These are phyloP conservation scores for Ophiostoma himal-ulmi DNA, from an alignment of 2,329 filamentous ascomycete species.

Conservation along the genomic window DNA sequence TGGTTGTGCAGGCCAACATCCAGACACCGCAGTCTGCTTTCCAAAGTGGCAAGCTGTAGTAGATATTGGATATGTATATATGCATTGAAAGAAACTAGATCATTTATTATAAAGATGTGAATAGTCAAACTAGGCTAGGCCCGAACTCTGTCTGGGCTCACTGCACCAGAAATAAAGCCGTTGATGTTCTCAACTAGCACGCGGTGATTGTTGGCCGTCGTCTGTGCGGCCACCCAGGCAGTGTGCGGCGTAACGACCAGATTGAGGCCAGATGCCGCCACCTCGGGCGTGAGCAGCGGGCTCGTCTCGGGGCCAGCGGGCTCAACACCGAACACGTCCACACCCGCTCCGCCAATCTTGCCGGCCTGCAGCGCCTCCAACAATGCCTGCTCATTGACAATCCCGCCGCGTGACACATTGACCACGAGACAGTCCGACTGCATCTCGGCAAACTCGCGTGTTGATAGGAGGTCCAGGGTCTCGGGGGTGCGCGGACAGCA, in stretches of 20 bases:
- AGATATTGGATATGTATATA: neutral
- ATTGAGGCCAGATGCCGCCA: slow-evolving; percentile 18
- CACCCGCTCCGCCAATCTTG: slow-evolving; percentile 32
- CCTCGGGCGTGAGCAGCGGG: slow-evolving; percentile 19
- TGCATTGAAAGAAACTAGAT: neutral
- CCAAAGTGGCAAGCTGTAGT: slow-evolving; percentile 23
- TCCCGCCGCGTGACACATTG: slow-evolving; percentile 34
- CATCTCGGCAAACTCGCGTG: slow-evolving; percentile 24
- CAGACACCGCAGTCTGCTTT: slow-evolving; percentile 15
- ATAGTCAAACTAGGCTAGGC: neutral
- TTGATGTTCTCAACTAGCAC: slow-evolving; percentile 24
- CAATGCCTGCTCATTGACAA: slow-evolving; percentile 35
- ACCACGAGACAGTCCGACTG: slow-evolving; percentile 30
- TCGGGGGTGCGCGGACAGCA: slow-evolving; percentile 33
- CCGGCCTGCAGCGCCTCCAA: slow-evolving; percentile 31
- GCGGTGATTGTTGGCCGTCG: slow-evolving; percentile 22
- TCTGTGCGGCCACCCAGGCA: slow-evolving; percentile 25
- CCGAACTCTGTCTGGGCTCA: slow-evolving; percentile 17
- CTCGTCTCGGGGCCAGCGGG: slow-evolving; percentile 28
- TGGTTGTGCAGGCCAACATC: slow-evolving; percentile 20
- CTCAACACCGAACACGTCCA: slow-evolving; percentile 35
- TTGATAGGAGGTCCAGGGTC: slow-evolving; percentile 28
- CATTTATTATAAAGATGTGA: neutral
- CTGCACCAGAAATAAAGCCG: slow-evolving; percentile 16
- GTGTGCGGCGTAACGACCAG: slow-evolving; percentile 26